Base-by-base conservation (phyloP, 306 rosid species). In the Alnus glutinosa region DNA sequence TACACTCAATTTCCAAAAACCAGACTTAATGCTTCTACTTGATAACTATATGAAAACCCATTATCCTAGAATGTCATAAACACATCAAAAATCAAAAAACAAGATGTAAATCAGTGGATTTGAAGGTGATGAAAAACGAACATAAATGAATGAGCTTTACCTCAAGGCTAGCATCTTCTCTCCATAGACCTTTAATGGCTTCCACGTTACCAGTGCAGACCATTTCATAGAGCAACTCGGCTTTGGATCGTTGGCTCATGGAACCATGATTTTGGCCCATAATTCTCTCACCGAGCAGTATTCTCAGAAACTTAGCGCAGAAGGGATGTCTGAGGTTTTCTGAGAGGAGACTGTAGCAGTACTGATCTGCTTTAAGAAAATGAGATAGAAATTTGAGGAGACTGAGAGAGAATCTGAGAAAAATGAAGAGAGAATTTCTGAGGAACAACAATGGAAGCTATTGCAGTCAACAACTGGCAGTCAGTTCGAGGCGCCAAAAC, bases 151-250 rank as follows among this genome's bases (percentile, higher is more conserved):
- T 51, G 15, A 36, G 54, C 32, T 44, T 52, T 75, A 75, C 85
- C 78, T 85, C 79, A 58, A 70, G 83, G 70, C 77, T 70, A 58
- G 77, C 80, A 78, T 80, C 83, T 59, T 70, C 74, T 44, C 78
- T 30, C 49, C 73, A 71, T 12, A 75, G 85, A 74, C 55, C 76
- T 63, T 55, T 70, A 71, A 78, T 78, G 63, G 68, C 78, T 55
- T 75, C 88, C 42, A 55, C 66, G 49, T 85, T 54, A 48, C 85
- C 69, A 14, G 52, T 67, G n/a, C 57, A 7, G 67, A 46, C n/a
- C 54, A 71, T 3, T 44, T 76, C 59, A 9, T 76, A 80, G 36
- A 78, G 61, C 76, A 75, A 78, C 59, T 77, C 72, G 67, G 80
- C 73, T 69, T 46, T 51, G 75, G 80, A 47, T 34, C 49, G 81